Percentiles rank a stretch among this genome's conserved stretches.
Evolutionary conservation across 1,284 basidiomycete species (phyloP).

Genomic region (Agroathelia rolfsii): DNA sequence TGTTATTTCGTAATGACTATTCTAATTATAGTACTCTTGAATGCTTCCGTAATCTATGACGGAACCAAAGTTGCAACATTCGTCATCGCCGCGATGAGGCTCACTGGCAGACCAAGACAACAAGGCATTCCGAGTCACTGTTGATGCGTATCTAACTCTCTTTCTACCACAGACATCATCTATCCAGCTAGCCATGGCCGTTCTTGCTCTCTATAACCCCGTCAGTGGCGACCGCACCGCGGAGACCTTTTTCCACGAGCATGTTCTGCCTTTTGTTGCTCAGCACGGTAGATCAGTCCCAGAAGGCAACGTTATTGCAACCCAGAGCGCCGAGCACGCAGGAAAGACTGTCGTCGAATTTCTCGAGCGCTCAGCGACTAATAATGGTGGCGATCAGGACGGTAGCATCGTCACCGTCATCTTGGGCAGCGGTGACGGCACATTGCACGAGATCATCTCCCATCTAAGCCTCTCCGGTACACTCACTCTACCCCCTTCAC

Average conservation of each 20-base stretch:
- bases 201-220: constrained; percentile 32
- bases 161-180: no score
- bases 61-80: no score
- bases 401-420: constrained; percentile 48
- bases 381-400: constrained; percentile 17
- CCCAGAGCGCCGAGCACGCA: constrained; percentile 46
- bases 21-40: no score
- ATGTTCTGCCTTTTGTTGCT: constrained; percentile 58
- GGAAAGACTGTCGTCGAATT: constrained; percentile 40
- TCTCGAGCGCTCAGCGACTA: no score
- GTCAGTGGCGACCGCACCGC: constrained; percentile 33
- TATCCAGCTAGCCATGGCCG: no score
- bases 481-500: constrained; percentile 9
- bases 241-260: constrained; percentile 38
- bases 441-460: constrained; percentile 78
- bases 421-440: constrained; percentile 84
- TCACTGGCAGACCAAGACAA: no score
- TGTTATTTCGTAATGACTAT: no score
- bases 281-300: constrained; percentile 24
- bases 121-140: no score
- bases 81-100: no score
- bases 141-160: no score
- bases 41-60: no score
- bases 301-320: constrained; percentile 39
- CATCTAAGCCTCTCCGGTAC: constrained; percentile 31